phyloP scores from a whole-genome alignment of 2,329 filamentous ascomycete genomes.

The Cercospora sesami region DNA sequence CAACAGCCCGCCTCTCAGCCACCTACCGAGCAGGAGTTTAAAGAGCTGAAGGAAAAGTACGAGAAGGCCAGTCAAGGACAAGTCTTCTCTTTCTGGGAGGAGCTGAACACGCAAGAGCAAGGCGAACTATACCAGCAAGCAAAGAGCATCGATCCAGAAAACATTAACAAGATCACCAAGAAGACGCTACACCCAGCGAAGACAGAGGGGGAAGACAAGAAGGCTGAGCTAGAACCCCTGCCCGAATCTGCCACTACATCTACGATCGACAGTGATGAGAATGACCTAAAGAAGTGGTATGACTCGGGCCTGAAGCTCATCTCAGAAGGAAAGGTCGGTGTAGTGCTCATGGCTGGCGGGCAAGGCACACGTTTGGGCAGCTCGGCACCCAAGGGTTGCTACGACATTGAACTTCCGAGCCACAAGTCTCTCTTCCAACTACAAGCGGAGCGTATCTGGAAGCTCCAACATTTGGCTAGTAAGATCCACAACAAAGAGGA shows the following conservation, averaged over 20 bases:
- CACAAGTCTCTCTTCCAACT: constrained; percentile 96
- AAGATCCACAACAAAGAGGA: constrained; percentile 63
- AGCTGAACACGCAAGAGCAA: constrained; percentile 71
- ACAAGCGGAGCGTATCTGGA: constrained; percentile 89
- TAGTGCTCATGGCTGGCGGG: constrained; percentile 95
- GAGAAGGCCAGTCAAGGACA: constrained; percentile 73
- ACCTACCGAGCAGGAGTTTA: constrained; percentile 66
- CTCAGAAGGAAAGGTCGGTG: constrained; percentile 69
- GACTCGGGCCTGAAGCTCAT: constrained; percentile 65
- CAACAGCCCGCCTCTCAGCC: constrained; percentile 46
- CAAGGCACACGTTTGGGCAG: constrained; percentile 94
- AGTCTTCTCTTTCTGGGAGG: constrained; percentile 84
- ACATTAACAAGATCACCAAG: constrained; percentile 85
- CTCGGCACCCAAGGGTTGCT: constrained; percentile 95
- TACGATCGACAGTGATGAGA: constrained; percentile 80
- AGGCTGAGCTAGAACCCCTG: constrained; percentile 73
- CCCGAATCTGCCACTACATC: constrained; percentile 84
- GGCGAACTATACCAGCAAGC: constrained; percentile 73
- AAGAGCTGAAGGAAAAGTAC: constrained; percentile 70
- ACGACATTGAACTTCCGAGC: constrained; percentile 90
- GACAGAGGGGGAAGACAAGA: constrained; percentile 54
- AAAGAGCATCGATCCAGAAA: constrained; percentile 75
- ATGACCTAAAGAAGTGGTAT: constrained; percentile 83
- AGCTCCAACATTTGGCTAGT: constrained; percentile 77
- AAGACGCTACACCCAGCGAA: constrained; percentile 77